Conservation (phyloP, 192 early-diverging fungal species). For the Pecoramyces ruminantium region DNA sequence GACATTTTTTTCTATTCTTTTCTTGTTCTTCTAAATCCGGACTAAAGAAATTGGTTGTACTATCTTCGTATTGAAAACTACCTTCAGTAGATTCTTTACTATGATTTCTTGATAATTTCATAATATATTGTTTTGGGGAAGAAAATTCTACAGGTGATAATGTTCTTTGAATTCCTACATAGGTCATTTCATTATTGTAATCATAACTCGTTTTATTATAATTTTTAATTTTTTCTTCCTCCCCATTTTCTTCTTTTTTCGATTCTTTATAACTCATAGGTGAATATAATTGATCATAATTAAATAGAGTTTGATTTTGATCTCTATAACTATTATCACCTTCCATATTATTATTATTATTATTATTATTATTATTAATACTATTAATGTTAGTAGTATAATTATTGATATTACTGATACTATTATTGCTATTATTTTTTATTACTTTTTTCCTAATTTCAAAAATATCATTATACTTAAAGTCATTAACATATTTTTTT, state of each 20-base stretch:
- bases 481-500: neutral
- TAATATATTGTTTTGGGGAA: neutral
- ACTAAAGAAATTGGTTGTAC: neutral
- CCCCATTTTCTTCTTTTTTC: neutral
- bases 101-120: neutral
- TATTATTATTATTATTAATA: too few species aligned
- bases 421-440: too few species aligned
- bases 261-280: neutral
- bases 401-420: too few species aligned
- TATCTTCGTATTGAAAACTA: neutral
- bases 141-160: neutral
- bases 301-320: neutral
- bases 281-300: neutral
- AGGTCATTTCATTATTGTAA: neutral
- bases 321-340: neutral
- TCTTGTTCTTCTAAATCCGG: neutral
- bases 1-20: neutral
- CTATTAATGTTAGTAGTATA: too few species aligned
- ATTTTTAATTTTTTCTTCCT: too few species aligned
- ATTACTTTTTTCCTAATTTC: neutral
- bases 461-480: neutral
- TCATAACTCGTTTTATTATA: neutral
- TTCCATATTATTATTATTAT: too few species aligned
- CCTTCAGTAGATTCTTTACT: neutral
- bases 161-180: neutral